Evolutionary conservation across 768 basidiomycete genomes (phyloP).

Genomic region (Zangia roseola): DNA sequence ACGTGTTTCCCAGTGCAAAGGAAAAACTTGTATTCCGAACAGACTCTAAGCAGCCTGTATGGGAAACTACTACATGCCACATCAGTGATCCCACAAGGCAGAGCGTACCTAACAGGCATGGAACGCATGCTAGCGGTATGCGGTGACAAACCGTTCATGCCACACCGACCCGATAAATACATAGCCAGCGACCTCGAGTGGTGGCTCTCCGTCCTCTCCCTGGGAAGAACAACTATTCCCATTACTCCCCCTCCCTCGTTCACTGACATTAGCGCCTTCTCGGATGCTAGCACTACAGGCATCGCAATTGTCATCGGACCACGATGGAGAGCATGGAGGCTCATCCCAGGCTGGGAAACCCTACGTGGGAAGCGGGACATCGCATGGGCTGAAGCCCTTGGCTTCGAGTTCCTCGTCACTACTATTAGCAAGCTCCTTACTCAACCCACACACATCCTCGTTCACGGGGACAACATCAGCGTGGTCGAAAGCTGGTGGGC

Average conservation of each 20-base stretch:
- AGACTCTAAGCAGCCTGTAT: background rate
- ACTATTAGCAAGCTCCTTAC: background rate
- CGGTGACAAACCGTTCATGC: slow-evolving; percentile 33
- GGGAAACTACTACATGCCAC: slow-evolving; percentile 13
- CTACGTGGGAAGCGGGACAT: slow-evolving; percentile 8
- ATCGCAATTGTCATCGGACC: slow-evolving; percentile 1
- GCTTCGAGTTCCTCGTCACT: background rate
- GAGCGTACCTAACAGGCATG: slow-evolving; percentile 41
- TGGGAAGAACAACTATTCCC: too few species aligned
- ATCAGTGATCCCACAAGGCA: slow-evolving; percentile 29
- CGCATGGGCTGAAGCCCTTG: slow-evolving; percentile 21
- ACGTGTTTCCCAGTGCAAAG: too few species aligned
- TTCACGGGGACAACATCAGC: slow-evolving; percentile 16
- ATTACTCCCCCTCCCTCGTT: background rate
- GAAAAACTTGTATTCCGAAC: too few species aligned
- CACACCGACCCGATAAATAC: slow-evolving; percentile 1
- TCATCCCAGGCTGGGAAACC: slow-evolving; percentile 13
- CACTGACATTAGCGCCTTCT: slow-evolving; percentile 5
- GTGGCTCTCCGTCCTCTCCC: background rate
- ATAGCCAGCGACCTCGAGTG: background rate
- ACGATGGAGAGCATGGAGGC: background rate
- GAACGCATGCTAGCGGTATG: slow-evolving; percentile 37
- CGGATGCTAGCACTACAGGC: slow-evolving; percentile 9
- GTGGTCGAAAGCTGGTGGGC: slow-evolving; percentile 18
- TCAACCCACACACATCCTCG: background rate